Base-by-base conservation (phyloP, 78 protist species). In the Dictyostelium brefeldianum region DNA sequence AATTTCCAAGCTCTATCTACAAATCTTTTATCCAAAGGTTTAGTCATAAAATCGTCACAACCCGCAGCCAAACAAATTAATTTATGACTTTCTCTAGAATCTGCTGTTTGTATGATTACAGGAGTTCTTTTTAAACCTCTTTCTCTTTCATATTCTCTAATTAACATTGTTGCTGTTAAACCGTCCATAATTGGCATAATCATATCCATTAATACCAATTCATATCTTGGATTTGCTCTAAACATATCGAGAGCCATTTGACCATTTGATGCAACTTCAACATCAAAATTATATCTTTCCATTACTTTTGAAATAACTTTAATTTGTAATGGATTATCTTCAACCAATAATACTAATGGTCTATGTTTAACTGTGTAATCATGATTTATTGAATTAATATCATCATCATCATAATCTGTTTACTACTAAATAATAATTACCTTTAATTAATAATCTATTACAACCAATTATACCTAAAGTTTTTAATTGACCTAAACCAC, bases 111-210 rank as follows among this genome's bases (percentile, higher is more conserved):
- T 27, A 91, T 91, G 67, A 91, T 91, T 27, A 91, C 85, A 17
- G 95, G 95, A 25, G 90, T 81, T 79, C 95, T 67, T 56, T 53
- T 80, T 22, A 91, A 29, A 22, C 90, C 90, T 54, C 50, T 74
- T 59, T 81, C 92, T 80, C 92, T 77, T 62, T 91, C 95, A 47
- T 81, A 91, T 6, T 91, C 95, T 74, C 95, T 69, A 2, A 91
- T 81, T 41, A 83, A 48, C 89, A 83, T 91, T 4, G 91, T 91
- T 14, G 92, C 83, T 7, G 95, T 77, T 20, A 91, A 62, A 54
- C 95, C 95, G 70, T 91, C 95, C 95, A 91, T 91, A 20, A 91
- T 83, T 47, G 95, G 95, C 95, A 91, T 91, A 47, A 83, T 83
- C 29, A 91, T 83, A 59, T 91, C 95, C 95, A 91, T 91, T 5